Evolutionary conservation across 768 basidiomycete species (phyloP).

Genomic region (Crepidotus variabilis): DNA sequence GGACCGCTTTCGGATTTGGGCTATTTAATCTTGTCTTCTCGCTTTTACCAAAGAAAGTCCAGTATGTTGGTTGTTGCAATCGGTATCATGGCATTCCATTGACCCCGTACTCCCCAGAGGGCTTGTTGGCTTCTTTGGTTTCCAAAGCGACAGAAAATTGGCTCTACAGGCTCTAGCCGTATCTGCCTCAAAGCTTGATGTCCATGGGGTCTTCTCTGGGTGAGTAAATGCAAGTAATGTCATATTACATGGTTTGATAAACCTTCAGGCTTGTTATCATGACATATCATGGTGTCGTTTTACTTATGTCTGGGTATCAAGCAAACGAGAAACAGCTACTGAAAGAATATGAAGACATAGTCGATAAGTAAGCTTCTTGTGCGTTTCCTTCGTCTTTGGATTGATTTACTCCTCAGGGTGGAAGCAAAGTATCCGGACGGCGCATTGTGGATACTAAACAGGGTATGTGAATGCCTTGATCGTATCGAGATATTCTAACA

Average conservation of each 20-base stretch:
- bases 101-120: conserved; percentile 32
- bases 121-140: conserved; percentile 75
- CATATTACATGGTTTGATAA: too few relatives aligned
- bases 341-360: conserved; percentile 57
- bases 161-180: conserved; percentile 69
- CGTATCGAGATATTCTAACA: background rate
- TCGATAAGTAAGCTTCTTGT: conserved; percentile 48
- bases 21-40: conserved; percentile 82
- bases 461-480: conserved; percentile 32
- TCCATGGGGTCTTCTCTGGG: conserved; percentile 78
- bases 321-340: conserved; percentile 67
- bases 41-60: conserved; percentile 64
- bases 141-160: conserved; percentile 64
- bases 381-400: background rate
- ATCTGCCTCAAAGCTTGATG: conserved; percentile 61
- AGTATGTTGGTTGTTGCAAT: conserved; percentile 35
- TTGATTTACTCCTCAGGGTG: conserved; percentile 32
- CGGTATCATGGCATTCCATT: background rate
- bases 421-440: conserved; percentile 60
- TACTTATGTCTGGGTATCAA: conserved; percentile 71
- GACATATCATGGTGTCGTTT: conserved; percentile 73
- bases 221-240: too few relatives aligned
- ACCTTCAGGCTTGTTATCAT: conserved; percentile 69
- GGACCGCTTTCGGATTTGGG: conserved; percentile 74
- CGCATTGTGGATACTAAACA: conserved; percentile 71